A percentile compares a stretch with the other conserved stretches of the same genome.
Conservation (phyloP, 1,284 basidiomycete species). For the Sanghuangporus weigelae region DNA sequence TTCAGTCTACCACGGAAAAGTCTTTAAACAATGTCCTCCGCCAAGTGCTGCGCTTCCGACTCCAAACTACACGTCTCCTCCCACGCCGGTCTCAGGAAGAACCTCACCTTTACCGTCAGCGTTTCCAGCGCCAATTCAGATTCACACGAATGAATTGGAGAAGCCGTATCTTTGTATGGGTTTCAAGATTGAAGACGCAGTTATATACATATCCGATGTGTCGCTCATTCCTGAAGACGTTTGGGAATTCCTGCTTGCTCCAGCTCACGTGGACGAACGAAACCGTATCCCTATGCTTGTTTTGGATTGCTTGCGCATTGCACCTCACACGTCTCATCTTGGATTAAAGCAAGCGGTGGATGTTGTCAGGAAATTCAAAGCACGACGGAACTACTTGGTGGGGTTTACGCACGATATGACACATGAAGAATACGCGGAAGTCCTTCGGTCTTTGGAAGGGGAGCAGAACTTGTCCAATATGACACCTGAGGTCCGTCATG, state of each 20-base stretch:
- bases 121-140: neutral
- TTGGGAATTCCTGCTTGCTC: slow-evolving; percentile 46
- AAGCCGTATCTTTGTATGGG: slow-evolving; percentile 61
- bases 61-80: slow-evolving; percentile 37
- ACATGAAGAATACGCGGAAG: slow-evolving; percentile 61
- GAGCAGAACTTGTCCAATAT: slow-evolving; percentile 24
- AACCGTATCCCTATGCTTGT: slow-evolving; percentile 47
- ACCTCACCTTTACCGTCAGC: slow-evolving; percentile 15
- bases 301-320: slow-evolving; percentile 64
- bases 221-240: slow-evolving; percentile 66
- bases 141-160: neutral
- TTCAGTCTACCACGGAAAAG: slow-evolving; percentile 60
- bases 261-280: slow-evolving; percentile 22
- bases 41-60: slow-evolving; percentile 35
- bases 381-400: slow-evolving; percentile 59
- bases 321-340: slow-evolving; percentile 65
- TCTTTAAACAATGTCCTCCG: slow-evolving; percentile 39
- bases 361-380: slow-evolving; percentile 48
- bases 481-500: slow-evolving; percentile 36
- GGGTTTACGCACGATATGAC: slow-evolving; percentile 67
- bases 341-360: slow-evolving; percentile 56
- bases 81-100: slow-evolving; percentile 37
- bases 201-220: slow-evolving; percentile 73
- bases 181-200: slow-evolving; percentile 60
- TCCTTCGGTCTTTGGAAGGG: slow-evolving; percentile 40